Evolutionary conservation across 352 stramenopile genomes (phyloP), one percentile per base, ranked within the genome.

Genomic region (Albugo laibachii): DNA sequence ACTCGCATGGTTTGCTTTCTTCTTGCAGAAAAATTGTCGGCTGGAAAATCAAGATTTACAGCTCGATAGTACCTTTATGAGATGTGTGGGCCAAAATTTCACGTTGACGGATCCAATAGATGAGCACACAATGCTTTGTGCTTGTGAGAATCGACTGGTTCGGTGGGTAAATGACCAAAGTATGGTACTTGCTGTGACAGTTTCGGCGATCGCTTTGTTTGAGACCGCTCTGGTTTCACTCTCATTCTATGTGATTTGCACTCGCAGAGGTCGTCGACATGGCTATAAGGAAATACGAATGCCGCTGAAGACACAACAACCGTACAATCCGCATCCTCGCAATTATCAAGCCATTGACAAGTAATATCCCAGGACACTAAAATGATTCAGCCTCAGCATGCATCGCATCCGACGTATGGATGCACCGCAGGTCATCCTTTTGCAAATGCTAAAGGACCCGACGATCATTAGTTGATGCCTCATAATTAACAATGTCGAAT

Each of bases 261-360:
- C 76, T 48, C 70, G 72, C 19, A 69, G 72, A 38, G 47, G 64
- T 52, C 66, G 73, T 21, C 72, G 69, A 41, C 64, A 67, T 21
- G 76, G 76, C 18, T 88, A 85, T 56, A 72, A 88, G 54, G 70
- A 88, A 58, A 88, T 88, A 47, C 78, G 72, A 15, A 88, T 88
- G 76, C 76, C 76, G 1, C 54, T 88, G 54, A 76, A 75, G 42
- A 64, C 73, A 49, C 57, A 65, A 36, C 37, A 53, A 45, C 69
- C 82, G 48, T 84, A 81, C 62, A 88, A 84, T 49, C 68, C 76
- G 47, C 24, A 31, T 31, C 24, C 24, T 31, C 24, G 24, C 24
- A 31, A 31, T 8, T 31, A 31, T 31, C 24, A 31, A 31, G 8
- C 24, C 24, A 31, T 31, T 31, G 24, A 31, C 24, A 31, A 31